Percentiles rank a stretch among this genome's conserved stretches.
Evolutionary conservation across 2,329 filamentous ascomycete species (phyloP).

Genomic region (Sclerotinia spermophila): DNA sequence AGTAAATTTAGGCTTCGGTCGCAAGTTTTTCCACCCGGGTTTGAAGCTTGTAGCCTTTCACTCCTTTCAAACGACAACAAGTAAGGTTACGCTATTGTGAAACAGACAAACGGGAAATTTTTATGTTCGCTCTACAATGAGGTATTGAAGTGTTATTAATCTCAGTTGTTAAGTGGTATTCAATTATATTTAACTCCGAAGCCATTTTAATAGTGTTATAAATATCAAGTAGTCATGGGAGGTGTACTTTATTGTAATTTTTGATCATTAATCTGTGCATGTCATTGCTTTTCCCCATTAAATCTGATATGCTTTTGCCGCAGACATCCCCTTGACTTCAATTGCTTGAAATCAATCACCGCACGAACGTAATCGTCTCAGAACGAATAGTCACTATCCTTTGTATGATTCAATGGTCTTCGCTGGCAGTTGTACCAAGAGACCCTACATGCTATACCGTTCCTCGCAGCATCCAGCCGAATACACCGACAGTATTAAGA

Average conservation of each 20-base stretch:
- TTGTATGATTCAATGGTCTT: no score
- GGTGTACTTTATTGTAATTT: not conserved
- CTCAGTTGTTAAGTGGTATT: not conserved
- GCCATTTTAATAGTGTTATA: not conserved
- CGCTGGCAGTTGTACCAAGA: not conserved
- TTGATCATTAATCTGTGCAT: not conserved
- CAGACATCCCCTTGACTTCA: not conserved
- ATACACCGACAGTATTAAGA: not conserved
- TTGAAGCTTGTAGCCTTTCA: not conserved
- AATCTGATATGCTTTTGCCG: not conserved
- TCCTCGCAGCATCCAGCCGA: not conserved
- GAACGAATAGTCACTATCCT: no score
- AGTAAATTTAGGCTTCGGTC: slow-evolving; percentile 4
- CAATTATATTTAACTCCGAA: not conserved
- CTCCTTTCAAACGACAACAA: no score
- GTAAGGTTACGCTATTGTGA: no score
- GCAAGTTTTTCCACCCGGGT: slow-evolving; percentile 14
- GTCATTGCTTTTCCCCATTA: not conserved
- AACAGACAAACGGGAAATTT: not conserved
- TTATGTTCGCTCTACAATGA: not conserved
- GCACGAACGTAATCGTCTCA: not conserved
- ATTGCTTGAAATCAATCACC: not conserved
- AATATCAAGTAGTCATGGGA: not conserved
- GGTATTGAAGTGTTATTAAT: not conserved
- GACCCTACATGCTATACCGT: not conserved